A percentile compares a stretch with the other conserved stretches of the same genome.
phyloP scores from a whole-genome alignment of 192 early-diverging fungal genomes.

The Kappamyces sp. region DNA sequence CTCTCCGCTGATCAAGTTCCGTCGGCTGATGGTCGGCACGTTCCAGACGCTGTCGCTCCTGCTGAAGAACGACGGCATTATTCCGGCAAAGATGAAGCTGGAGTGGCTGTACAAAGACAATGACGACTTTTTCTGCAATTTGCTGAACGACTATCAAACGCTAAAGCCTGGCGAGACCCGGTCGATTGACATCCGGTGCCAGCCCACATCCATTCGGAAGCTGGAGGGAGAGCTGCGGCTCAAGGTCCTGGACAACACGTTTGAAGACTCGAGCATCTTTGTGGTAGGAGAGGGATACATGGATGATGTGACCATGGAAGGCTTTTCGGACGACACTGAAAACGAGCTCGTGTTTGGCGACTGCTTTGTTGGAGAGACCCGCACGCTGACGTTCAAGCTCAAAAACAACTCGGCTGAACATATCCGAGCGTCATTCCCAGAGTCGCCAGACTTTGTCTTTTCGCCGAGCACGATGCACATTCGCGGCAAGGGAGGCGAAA shows the following conservation, averaged over 20 bases:
- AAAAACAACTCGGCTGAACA: constrained; percentile 42
- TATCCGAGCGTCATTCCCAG: constrained; percentile 29
- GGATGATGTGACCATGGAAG: constrained; percentile 50
- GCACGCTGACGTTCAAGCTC: constrained; percentile 26
- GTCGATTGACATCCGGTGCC: constrained; percentile 35
- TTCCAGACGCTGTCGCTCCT: constrained; percentile 38
- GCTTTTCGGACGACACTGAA: constrained; percentile 39
- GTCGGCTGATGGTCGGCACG: constrained; percentile 38
- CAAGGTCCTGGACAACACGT: constrained; percentile 47
- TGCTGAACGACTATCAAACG: constrained; percentile 30
- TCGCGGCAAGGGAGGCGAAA: constrained; percentile 33
- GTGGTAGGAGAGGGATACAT: constrained; percentile 51
- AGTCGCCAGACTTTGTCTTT: constrained; percentile 33
- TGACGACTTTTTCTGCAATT: constrained; percentile 40
- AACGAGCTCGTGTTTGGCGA: constrained; percentile 47
- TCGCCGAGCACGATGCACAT: constrained; percentile 35
- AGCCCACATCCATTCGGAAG: constrained; percentile 34
- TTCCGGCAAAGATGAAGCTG: constrained; percentile 48
- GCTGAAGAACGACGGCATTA: constrained; percentile 53
- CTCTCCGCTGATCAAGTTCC: constrained; percentile 40
- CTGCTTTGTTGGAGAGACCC: constrained; percentile 41
- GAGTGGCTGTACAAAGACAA: constrained; percentile 45
- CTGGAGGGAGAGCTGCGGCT: constrained; percentile 45
- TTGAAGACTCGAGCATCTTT: constrained; percentile 47
- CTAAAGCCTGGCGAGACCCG: constrained; percentile 39